phyloP scores from a whole-genome alignment of 225 moss, liverwort and hornwort genomes.

The Thuidium tamariscinum region DNA sequence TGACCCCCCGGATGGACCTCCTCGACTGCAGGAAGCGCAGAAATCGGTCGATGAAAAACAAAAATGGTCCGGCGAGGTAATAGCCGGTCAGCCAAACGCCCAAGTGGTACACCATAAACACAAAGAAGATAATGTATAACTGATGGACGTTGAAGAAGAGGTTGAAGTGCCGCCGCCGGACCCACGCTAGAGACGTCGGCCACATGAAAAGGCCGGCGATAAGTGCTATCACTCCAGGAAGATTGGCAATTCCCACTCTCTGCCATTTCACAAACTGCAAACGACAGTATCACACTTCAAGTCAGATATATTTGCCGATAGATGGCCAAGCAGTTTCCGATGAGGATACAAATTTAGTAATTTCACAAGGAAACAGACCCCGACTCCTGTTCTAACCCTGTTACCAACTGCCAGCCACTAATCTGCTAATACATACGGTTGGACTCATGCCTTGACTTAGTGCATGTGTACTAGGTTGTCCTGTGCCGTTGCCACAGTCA shows the following conservation, averaged over 20 bases:
- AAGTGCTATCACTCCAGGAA: constrained; percentile 25
- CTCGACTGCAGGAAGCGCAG: constrained; percentile 54
- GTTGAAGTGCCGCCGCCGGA: constrained; percentile 39
- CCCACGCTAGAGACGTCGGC: constrained; percentile 18
- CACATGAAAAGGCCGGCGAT: constrained; percentile 41
- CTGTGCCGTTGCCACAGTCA: too few species aligned
- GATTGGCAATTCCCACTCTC: constrained; percentile 1
- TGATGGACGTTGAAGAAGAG: constrained; percentile 53
- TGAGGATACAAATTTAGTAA: neutral
- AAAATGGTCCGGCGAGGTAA: constrained; percentile 11
- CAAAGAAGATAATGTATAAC: constrained; percentile 48
- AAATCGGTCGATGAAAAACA: constrained; percentile 64
- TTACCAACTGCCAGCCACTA: neutral
- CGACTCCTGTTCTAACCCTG: neutral
- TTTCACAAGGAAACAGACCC: neutral
- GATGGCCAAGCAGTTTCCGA: neutral
- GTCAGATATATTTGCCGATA: neutral
- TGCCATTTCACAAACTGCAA: constrained; percentile 26
- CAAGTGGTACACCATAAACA: constrained; percentile 9
- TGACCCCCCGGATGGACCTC: constrained; percentile 2
- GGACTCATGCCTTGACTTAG: neutral
- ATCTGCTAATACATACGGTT: neutral
- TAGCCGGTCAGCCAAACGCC: neutral
- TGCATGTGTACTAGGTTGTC: too few species aligned
- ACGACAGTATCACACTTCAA: neutral